Evolutionary conservation across 176 grass and related monocot species (phyloP).

Genomic region (Neostapfia colusana): DNA sequence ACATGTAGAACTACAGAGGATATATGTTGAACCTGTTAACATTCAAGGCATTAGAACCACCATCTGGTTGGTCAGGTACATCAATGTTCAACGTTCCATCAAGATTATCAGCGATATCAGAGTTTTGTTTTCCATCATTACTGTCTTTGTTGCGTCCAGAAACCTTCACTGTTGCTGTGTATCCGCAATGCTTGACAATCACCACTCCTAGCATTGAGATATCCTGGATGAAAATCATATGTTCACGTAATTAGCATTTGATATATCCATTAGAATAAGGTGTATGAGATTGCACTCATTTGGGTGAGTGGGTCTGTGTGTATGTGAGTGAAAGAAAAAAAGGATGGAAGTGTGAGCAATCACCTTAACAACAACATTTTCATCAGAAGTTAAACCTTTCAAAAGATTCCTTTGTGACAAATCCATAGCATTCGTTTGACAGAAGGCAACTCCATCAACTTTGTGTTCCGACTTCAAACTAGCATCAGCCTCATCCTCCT

Average conservation of each 20-base stretch:
- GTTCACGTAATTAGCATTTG: slow-evolving; percentile 23
- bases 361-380: slow-evolving; percentile 76
- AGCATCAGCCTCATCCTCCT: slow-evolving; percentile 66
- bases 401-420: slow-evolving; percentile 82
- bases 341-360: slow-evolving; percentile 14
- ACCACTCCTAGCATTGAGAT: slow-evolving; percentile 68
- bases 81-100: slow-evolving; percentile 61
- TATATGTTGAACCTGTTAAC: slow-evolving; percentile 76
- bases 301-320: not conserved
- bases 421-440: slow-evolving; percentile 51
- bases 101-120: slow-evolving; percentile 49
- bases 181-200: slow-evolving; percentile 97
- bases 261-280: not conserved
- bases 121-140: slow-evolving; percentile 41
- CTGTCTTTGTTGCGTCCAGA: slow-evolving; percentile 38
- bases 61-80: slow-evolving; percentile 72
- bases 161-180: slow-evolving; percentile 81
- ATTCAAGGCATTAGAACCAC: slow-evolving; percentile 92
- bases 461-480: slow-evolving; percentile 69
- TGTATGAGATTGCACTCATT: not conserved
- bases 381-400: slow-evolving; percentile 93
- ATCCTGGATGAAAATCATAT: slow-evolving; percentile 55
- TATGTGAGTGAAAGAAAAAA: slow-evolving; percentile 7
- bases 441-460: slow-evolving; percentile 64
- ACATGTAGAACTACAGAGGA: slow-evolving; percentile 18